phyloP scores from a whole-genome alignment of 306 rosid species.

The Casuarina cunninghamiana region DNA sequence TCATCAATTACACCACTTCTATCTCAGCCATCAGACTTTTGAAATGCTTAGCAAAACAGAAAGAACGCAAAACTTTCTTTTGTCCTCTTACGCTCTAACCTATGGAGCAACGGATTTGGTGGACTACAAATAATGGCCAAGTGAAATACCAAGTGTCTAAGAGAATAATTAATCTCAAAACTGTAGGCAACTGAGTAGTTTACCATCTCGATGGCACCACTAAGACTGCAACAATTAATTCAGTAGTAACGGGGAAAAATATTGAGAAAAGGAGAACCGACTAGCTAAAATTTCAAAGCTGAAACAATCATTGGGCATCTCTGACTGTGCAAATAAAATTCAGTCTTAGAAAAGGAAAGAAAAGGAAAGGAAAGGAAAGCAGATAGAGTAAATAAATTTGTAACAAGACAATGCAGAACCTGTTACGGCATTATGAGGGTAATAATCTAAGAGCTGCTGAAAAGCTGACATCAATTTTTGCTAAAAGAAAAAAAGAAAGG shows the following conservation, averaged over 20 bases:
- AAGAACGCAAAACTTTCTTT: background rate
- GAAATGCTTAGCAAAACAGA: background rate
- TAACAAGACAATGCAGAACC: background rate
- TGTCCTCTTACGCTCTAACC: background rate
- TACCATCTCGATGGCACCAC: background rate
- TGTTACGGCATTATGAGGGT: background rate
- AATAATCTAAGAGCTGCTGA: background rate
- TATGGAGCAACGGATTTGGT: background rate
- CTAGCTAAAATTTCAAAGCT: background rate
- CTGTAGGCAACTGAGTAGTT: background rate
- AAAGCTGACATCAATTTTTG: background rate
- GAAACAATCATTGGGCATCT: background rate
- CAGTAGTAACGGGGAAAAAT: background rate
- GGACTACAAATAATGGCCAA: background rate
- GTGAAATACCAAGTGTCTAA: background rate
- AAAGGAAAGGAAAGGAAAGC: no score
- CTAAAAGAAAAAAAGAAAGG: background rate
- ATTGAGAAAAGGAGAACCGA: background rate
- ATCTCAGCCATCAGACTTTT: constrained; percentile 1
- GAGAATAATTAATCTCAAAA: background rate
- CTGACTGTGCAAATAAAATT: background rate
- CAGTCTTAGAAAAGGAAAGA: background rate
- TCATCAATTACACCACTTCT: background rate
- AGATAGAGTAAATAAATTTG: background rate
- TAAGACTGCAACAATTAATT: background rate